phyloP scores from a whole-genome alignment of 2,329 filamentous ascomycete genomes.

The Monilinia vaccinii-corymbosi region DNA sequence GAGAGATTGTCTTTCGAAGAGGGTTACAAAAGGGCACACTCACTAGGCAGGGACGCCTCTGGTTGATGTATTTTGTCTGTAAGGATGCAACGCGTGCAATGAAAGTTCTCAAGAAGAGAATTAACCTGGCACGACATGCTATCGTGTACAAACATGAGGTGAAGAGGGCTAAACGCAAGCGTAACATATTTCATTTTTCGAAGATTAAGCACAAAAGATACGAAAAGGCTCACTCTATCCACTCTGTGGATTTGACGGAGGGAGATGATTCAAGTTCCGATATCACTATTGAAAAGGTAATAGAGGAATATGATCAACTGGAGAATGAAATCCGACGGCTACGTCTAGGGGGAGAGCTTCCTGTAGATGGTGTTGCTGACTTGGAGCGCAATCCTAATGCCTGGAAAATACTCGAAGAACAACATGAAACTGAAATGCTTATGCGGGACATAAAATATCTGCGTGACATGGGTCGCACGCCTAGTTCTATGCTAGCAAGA shows the following conservation, averaged over 20 bases:
- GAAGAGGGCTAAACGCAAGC: background rate
- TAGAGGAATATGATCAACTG: too few relatives aligned
- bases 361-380: too few relatives aligned
- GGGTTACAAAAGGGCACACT: background rate
- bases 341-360: too few relatives aligned
- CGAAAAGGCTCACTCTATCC: background rate
- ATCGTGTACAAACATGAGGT: too few relatives aligned
- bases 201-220: background rate
- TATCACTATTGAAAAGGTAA: too few relatives aligned
- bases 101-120: background rate
- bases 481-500: background rate
- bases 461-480: background rate
- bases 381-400: background rate
- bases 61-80: background rate
- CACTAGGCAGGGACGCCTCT: background rate
- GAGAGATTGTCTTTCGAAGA: background rate
- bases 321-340: too few relatives aligned
- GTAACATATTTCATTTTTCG: background rate
- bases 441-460: background rate
- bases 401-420: background rate
- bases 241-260: background rate
- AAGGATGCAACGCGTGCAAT: background rate
- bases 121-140: background rate
- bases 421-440: background rate
- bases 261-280: too few relatives aligned